Base-by-base conservation (phyloP, 2,329 filamentous ascomycete species). In the Fusarium lyarnte region DNA sequence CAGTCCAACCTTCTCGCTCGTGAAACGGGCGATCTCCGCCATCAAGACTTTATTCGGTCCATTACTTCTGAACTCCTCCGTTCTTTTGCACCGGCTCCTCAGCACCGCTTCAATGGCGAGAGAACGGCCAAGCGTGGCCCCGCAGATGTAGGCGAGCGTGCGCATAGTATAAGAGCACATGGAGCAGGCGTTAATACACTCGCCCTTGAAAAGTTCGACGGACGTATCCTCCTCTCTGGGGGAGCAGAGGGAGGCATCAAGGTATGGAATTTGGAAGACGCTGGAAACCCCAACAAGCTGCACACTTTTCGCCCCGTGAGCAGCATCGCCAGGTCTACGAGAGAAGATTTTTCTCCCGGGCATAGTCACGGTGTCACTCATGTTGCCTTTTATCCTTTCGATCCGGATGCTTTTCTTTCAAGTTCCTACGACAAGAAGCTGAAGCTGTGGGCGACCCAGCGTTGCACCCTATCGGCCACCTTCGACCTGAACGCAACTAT, bases 211-310 rank as follows among this genome's bases (percentile, higher is more conserved):
- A 89, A 90, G 54, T 94, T 96, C 77, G 93, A 96, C 70, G 94
- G 93, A 6, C 79, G 80, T 76, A 92, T 93, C 73, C 87, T 98
- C 70, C 82, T 97, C 4, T 97, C 95, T 1, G 95, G 94, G 8
- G 94, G 95, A 35, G 92, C 93, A 8, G 94, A 97, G 78, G 93
- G 93, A 14, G 93, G 92, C 2, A 90, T 98, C 77, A 93, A 91
- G 74, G 83, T 98, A 49, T 98, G 95, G 95, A 92, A 98, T 81
- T 87, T 98, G 11, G 93, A 97, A 77, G 84, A 87, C 54, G 84
- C 85, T 74, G 79, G 79, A 17, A 85, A 85, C 67, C 81, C 84
- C 10, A 84, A 82, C 70, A 80, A 69, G 68, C 80, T 80, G 39
- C 86, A 86, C 77, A 86, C 79, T 23, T 91, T 87, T 76, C 85